Percentiles rank a stretch among this genome's conserved stretches.
Conservation (phyloP, 2,329 filamentous ascomycete species). For the Tolypocladium album region DNA sequence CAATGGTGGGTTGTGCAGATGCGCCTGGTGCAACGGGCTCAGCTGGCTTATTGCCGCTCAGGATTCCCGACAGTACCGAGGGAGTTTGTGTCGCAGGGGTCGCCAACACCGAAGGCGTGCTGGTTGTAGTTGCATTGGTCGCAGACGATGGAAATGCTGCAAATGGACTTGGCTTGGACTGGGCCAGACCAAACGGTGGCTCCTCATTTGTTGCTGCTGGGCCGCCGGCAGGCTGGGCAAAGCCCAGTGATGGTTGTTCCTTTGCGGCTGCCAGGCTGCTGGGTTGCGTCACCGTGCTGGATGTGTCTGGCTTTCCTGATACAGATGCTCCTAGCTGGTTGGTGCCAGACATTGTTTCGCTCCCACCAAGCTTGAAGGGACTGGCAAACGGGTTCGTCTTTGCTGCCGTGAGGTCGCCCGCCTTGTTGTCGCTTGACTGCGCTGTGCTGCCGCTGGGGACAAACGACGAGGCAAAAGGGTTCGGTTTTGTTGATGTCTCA, state of each 20-base stretch:
- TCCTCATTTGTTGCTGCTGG: not conserved
- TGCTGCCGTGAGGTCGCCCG: not conserved
- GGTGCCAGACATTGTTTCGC: not conserved
- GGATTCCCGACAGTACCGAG: not conserved
- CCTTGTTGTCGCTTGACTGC: not conserved
- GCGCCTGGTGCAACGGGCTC: not conserved
- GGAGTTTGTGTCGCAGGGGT: constrained; percentile 3
- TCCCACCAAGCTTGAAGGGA: not conserved
- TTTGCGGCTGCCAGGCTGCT: not conserved
- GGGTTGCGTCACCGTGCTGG: not conserved
- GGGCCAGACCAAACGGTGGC: not conserved
- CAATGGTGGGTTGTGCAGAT: not conserved
- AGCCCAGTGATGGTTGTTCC: not conserved
- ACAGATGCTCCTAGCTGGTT: not conserved
- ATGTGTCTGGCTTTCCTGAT: not conserved
- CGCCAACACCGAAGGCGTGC: not conserved
- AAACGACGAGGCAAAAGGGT: constrained; percentile 2
- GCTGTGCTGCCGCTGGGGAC: not conserved
- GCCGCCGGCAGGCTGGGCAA: not conserved
- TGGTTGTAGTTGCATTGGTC: constrained; percentile 6
- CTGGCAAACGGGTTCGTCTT: constrained; percentile 3
- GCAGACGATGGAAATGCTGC: constrained; percentile 5
- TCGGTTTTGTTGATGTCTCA: not conserved
- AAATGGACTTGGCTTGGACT: constrained; percentile 12
- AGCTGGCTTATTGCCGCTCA: not conserved